Conservation (phyloP, 2,329 filamentous ascomycete species). For the Penicillium sp. region DNA sequence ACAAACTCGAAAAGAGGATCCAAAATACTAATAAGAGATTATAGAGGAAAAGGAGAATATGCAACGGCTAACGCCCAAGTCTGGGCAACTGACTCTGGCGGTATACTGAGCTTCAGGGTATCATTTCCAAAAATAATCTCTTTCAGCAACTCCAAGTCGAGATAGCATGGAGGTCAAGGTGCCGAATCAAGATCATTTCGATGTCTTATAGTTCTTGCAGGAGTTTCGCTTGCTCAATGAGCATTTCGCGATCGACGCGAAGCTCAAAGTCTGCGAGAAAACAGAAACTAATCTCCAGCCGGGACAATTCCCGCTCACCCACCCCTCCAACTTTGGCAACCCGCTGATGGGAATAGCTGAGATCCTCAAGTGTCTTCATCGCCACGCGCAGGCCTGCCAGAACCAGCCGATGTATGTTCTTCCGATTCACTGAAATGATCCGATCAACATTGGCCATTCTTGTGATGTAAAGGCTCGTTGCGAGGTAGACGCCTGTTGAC, state of each 20-base stretch:
- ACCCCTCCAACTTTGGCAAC: conserved; percentile 90
- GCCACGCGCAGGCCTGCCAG: conserved; percentile 84
- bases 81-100: background rate
- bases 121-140: background rate
- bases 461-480: conserved; percentile 85
- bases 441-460: conserved; percentile 77
- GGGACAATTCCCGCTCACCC: conserved; percentile 76
- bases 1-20: conserved; percentile 6
- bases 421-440: conserved; percentile 77
- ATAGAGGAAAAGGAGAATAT: background rate
- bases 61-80: background rate
- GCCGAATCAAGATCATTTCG: background rate
- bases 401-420: conserved; percentile 85
- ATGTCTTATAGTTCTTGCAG: conserved; percentile 29
- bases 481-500: conserved; percentile 91
- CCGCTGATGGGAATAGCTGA: conserved; percentile 81
- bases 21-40: background rate
- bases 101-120: background rate
- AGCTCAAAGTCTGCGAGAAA: conserved; percentile 86
- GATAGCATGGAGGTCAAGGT: background rate
- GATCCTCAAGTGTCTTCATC: conserved; percentile 93
- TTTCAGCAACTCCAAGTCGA: background rate
- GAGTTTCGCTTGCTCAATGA: conserved; percentile 56
- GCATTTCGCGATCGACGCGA: conserved; percentile 62
- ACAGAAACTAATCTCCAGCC: conserved; percentile 87